Evolutionary conservation across 495 filamentous ascomycete species (phyloP).

Genomic region (Penicillium lagena): DNA sequence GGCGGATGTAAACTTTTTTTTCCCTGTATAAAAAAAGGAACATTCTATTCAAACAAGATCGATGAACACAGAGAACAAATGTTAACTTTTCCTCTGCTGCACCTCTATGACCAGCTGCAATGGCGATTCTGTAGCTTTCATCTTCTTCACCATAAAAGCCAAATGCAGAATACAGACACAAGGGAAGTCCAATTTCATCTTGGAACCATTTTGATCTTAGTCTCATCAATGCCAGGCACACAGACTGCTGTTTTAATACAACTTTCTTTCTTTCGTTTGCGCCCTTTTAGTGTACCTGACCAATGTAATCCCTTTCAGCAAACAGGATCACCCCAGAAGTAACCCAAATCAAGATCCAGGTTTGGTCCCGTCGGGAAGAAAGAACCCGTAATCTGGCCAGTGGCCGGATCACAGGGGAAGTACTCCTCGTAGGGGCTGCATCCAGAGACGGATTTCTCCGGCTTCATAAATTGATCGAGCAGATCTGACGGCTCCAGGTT

Average conservation of each 20-base stretch:
- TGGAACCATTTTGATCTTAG: no score
- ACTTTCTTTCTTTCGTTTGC: neutral
- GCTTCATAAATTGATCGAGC: conserved; percentile 19
- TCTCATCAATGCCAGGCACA: neutral
- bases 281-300: neutral
- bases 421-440: conserved; percentile 25
- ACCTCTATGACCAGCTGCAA: neutral
- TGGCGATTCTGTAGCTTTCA: no score
- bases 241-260: neutral
- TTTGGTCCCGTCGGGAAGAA: conserved; percentile 29
- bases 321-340: conserved; percentile 28
- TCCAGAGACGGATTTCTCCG: conserved; percentile 14
- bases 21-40: no score
- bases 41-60: neutral
- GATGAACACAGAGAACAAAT: neutral
- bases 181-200: no score
- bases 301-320: conserved; percentile 9
- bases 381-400: conserved; percentile 36
- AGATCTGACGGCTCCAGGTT: conserved; percentile 18
- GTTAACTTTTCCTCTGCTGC: neutral
- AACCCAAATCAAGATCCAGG: conserved; percentile 29
- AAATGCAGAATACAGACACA: no score
- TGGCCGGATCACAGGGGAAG: conserved; percentile 32
- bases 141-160: no score
- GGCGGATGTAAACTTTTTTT: no score